Percentiles rank a stretch among this genome's conserved stretches.
phyloP scores from a whole-genome alignment of 2,329 filamentous ascomycete species.

The Aaosphaeria pasadenensis region DNA sequence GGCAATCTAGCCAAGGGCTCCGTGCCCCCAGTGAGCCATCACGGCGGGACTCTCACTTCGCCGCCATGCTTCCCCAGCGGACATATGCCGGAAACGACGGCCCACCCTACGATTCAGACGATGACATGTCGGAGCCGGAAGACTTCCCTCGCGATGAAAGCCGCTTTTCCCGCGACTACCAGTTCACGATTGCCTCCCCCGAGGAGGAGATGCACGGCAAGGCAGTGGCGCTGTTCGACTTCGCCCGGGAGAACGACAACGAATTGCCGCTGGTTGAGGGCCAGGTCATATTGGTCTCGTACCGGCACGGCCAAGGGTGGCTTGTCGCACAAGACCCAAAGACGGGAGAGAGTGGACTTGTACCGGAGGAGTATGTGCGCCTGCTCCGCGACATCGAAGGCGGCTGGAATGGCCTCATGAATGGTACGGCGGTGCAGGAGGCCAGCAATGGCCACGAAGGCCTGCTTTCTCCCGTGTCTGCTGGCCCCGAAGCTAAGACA shows the following conservation, averaged over 20 bases:
- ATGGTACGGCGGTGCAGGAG: slow-evolving; percentile 22
- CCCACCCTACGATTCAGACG: slow-evolving; percentile 43
- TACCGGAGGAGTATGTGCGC: slow-evolving; percentile 94
- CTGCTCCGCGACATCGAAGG: slow-evolving; percentile 91
- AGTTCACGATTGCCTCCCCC: slow-evolving; percentile 90
- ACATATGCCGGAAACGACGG: slow-evolving; percentile 36
- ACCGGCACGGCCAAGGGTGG: slow-evolving; percentile 95
- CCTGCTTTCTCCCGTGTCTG: slow-evolving; percentile 30
- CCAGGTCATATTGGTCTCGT: slow-evolving; percentile 94
- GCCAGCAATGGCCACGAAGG: slow-evolving; percentile 17
- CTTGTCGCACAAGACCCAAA: slow-evolving; percentile 94
- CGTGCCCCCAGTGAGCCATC: slow-evolving; percentile 26
- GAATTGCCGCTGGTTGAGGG: slow-evolving; percentile 90
- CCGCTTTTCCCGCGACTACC: slow-evolving; percentile 85
- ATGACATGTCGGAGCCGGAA: slow-evolving; percentile 48
- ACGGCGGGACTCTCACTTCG: slow-evolving; percentile 55
- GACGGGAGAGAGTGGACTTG: slow-evolving; percentile 88
- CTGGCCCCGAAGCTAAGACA: slow-evolving; percentile 37
- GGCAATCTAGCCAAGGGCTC: slow-evolving; percentile 14
- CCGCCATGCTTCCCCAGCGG: slow-evolving; percentile 44
- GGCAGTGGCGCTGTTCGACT: slow-evolving; percentile 92
- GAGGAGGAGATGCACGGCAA: slow-evolving; percentile 98
- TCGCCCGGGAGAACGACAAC: slow-evolving; percentile 92
- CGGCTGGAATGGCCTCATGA: slow-evolving; percentile 57
- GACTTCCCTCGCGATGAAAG: slow-evolving; percentile 62